These are phyloP conservation scores for Kwoniella shandongensis DNA, from an alignment of 768 basidiomycete genomes.

Conservation along the genomic window DNA sequence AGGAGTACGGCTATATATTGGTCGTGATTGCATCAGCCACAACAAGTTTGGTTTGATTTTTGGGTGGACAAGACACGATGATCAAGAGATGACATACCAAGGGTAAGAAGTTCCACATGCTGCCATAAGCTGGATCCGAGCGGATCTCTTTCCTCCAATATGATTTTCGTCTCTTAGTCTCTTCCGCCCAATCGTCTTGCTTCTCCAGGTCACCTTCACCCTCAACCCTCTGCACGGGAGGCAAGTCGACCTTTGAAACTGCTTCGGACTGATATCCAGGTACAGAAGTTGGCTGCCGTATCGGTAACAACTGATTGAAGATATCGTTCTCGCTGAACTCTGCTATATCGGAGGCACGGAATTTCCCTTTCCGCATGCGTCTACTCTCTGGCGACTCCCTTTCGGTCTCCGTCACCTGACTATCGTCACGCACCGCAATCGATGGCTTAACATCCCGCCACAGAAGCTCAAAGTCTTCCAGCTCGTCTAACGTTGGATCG, in stretches of 20 bases:
- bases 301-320: too few relatives aligned
- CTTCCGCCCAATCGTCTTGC: constrained; percentile 5
- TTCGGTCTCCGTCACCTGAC: constrained; percentile 2
- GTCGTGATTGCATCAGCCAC: neutral
- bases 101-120: constrained; percentile 13
- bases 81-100: neutral
- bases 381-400: neutral
- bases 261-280: too few relatives aligned
- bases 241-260: too few relatives aligned
- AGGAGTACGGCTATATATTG: constrained; percentile 2
- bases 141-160: constrained; percentile 13
- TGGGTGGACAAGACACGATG: too few relatives aligned
- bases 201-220: too few relatives aligned
- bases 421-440: neutral
- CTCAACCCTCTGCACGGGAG: too few relatives aligned
- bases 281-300: too few relatives aligned
- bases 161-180: constrained; percentile 14
- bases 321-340: neutral
- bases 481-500: constrained; percentile 24
- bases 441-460: constrained; percentile 19
- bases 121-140: constrained; percentile 8
- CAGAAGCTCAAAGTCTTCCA: constrained; percentile 23
- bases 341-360: constrained; percentile 3
- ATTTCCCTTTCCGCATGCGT: constrained; percentile 20
- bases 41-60: too few relatives aligned